A percentile compares a stretch with the other conserved stretches of the same genome.
phyloP scores from a whole-genome alignment of 2,329 filamentous ascomycete species.

The Capronia coronata region DNA sequence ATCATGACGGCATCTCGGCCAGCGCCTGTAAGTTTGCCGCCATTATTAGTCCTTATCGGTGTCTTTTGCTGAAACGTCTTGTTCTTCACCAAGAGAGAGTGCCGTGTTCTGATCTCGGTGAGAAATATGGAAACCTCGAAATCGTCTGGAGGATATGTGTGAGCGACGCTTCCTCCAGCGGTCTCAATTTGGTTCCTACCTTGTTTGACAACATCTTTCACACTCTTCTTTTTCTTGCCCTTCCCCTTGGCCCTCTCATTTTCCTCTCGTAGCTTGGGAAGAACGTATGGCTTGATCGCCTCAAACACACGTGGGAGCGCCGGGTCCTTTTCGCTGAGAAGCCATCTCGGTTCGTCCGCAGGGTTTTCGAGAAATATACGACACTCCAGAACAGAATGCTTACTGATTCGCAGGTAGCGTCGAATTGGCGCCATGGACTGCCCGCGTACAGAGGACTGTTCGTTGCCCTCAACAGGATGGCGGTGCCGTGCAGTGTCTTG shows the following conservation, averaged over 20 bases:
- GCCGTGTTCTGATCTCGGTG: constrained; percentile 75
- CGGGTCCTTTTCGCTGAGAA: constrained; percentile 68
- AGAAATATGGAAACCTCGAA: constrained; percentile 95
- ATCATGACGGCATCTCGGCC: constrained; percentile 41
- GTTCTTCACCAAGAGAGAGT: constrained; percentile 78
- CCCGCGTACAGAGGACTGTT: background rate
- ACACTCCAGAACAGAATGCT: constrained; percentile 91
- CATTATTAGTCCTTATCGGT: constrained; percentile 49
- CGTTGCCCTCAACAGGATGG: too few relatives aligned
- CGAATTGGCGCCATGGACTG: constrained; percentile 28
- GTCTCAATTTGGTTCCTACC: constrained; percentile 48
- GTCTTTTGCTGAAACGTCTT: constrained; percentile 64
- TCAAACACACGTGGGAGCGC: constrained; percentile 77
- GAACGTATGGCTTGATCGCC: constrained; percentile 73
- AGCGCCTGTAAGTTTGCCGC: constrained; percentile 52
- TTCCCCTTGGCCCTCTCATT: constrained; percentile 54
- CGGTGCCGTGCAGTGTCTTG: too few relatives aligned
- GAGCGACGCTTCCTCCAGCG: constrained; percentile 5
- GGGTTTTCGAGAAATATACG: constrained; percentile 95
- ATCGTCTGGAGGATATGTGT: constrained; percentile 58
- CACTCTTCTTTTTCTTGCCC: constrained; percentile 66
- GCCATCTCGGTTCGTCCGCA: constrained; percentile 71
- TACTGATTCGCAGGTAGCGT: constrained; percentile 79
- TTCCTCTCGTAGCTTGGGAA: constrained; percentile 88
- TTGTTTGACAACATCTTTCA: constrained; percentile 80